Evolutionary conservation across 1,284 basidiomycete species (phyloP).

Genomic region (Ceratobasidium sp.): DNA sequence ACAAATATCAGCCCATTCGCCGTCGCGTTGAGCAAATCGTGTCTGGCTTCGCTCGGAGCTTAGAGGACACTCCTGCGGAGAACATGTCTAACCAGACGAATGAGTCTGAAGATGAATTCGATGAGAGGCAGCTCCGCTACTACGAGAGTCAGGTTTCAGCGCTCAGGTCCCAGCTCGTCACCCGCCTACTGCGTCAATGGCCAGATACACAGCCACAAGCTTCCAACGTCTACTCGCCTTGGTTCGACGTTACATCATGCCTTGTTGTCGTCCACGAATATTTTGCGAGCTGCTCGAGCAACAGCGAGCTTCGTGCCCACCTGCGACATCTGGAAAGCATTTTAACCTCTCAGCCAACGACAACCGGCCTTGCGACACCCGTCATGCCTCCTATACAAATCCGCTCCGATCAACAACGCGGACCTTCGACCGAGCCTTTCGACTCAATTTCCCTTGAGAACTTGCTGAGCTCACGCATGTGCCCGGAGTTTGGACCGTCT

Average conservation of each 20-base stretch:
- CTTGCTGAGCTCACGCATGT: not conserved
- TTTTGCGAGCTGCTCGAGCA: slow-evolving; percentile 15
- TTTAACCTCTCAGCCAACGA: not conserved
- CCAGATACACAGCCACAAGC: not conserved
- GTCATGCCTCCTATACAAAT: not conserved
- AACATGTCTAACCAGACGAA: not conserved
- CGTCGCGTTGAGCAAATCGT: not conserved
- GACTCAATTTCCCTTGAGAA: not conserved
- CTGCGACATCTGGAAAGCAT: not conserved
- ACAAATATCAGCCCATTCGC: not conserved
- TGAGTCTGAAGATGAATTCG: not conserved
- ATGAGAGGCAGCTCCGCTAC: not conserved
- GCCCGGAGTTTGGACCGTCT: not conserved
- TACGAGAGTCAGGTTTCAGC: not conserved
- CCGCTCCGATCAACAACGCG: not conserved
- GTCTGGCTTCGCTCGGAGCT: not conserved
- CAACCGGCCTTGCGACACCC: not conserved
- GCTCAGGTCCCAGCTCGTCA: not conserved
- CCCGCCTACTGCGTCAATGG: not conserved
- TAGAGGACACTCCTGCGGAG: not conserved
- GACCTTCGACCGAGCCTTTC: too few relatives aligned
- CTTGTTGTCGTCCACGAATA: not conserved
- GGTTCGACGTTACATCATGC: slow-evolving; percentile 15
- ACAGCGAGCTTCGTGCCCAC: not conserved
- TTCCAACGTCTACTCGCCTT: not conserved